Base-by-base conservation (phyloP, 805 yeast genomes). In the Nakazawaea populi region DNA sequence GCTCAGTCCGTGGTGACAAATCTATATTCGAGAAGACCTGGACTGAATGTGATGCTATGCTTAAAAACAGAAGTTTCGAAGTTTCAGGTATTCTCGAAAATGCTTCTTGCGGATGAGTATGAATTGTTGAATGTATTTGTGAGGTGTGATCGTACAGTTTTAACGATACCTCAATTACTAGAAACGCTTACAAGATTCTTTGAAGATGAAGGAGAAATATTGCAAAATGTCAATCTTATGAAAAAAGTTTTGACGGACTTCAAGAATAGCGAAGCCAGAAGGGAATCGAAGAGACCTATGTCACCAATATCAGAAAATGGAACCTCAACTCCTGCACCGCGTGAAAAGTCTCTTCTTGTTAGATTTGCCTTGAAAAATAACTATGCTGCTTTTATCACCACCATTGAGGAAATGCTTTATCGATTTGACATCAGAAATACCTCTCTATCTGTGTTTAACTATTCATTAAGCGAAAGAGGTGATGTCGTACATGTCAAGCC, bases 341-440 rank as follows among this genome's bases (percentile, higher is more conserved):
- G 10, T 11, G 34, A 14, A 11, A 41, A 37, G 14, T 46, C 54
- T 28, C 12, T 53, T 11, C 38, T 51, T 11, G 11, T 47, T 1
- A 54, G 48, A 31, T 10, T 51, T 4, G 41, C 47, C 11, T 28
- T 39, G 12, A 37, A 44, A 28, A 42, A 44, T 44, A 70, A 72
- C 34, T 72, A 72, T 49, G 58, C 67, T 42, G 74, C 73, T 4
- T 42, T 74, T 27, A 64, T 73, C 1, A 60, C 71, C 6, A 59
- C 65, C 46, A 54, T 62, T 11, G 67, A 65, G 11, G 66, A 60
- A 28, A 58, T 70, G 5, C 64, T 67, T 43, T 66, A 61, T 46
- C 61, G 74, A 0, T 54, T 71, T 29, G 77, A 71, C 49, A 42
- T 67, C 1, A 75, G 72, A 46, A 68, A 65, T 2, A 42, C 65